Evolutionary conservation across 1,284 basidiomycete species (phyloP).

Genomic region (Moesziomyces aphidis): DNA sequence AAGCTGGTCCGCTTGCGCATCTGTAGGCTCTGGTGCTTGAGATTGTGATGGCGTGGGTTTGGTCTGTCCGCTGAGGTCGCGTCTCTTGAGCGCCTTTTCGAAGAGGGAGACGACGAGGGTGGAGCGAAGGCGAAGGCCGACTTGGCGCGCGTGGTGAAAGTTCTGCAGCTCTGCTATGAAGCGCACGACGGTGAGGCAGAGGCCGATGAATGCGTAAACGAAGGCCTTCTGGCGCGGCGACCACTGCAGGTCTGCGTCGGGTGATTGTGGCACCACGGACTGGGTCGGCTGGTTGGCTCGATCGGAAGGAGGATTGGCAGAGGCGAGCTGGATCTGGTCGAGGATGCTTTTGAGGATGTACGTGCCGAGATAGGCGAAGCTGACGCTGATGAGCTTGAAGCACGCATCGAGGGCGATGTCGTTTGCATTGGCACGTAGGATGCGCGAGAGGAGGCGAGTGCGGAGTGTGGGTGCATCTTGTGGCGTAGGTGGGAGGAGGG

Average conservation of each 20-base stretch:
- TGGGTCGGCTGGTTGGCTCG: background rate
- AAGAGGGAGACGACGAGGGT: conserved; percentile 63
- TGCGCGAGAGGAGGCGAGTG: conserved; percentile 25
- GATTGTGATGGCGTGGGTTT: background rate
- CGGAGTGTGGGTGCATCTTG: background rate
- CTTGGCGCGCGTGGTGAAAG: conserved; percentile 65
- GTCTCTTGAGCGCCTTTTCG: conserved; percentile 63
- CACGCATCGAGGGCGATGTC: conserved; percentile 53
- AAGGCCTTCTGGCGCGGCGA: conserved; percentile 50
- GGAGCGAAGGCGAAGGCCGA: conserved; percentile 62
- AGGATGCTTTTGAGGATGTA: conserved; percentile 54
- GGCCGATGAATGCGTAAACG: conserved; percentile 42
- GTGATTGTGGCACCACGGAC: background rate
- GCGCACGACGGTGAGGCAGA: conserved; percentile 45
- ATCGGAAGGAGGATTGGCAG: background rate
- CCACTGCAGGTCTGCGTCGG: conserved; percentile 18
- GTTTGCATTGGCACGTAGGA: conserved; percentile 52
- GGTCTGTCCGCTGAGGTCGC: conserved; percentile 51
- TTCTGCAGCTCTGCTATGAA: conserved; percentile 57
- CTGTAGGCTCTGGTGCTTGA: background rate
- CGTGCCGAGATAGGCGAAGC: conserved; percentile 53
- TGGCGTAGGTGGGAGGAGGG: conserved; percentile 2
- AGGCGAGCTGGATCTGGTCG: conserved; percentile 38
- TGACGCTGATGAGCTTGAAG: conserved; percentile 55
- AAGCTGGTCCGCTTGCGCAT: background rate